Conservation (phyloP, 140 eudicot genomes). For the Oenanthe javanica region DNA sequence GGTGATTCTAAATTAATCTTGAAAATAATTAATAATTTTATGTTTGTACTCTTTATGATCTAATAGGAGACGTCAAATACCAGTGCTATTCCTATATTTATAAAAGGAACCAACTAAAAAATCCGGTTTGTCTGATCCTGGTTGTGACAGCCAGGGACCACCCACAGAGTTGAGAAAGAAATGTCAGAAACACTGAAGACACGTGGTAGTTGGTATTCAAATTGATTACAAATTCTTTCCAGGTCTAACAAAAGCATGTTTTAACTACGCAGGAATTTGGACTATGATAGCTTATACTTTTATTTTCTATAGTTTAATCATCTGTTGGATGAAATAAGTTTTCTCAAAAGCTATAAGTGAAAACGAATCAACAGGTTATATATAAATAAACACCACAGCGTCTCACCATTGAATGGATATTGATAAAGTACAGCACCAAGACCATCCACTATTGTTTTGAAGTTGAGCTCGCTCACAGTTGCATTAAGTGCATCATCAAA, state of each 20-base stretch:
- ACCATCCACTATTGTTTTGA: conserved; percentile 89
- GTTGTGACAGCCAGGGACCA: not conserved
- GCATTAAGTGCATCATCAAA: conserved; percentile 86
- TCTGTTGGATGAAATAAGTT: not conserved
- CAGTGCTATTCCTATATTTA: not conserved
- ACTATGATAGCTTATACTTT: not conserved
- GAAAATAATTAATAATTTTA: not conserved
- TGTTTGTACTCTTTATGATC: not conserved
- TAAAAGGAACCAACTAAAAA: not conserved
- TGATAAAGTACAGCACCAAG: conserved; percentile 86
- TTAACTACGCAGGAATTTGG: not conserved
- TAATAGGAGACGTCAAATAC: not conserved
- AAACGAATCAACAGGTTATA: not conserved
- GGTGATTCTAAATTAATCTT: not conserved
- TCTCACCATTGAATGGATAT: conserved; percentile 81
- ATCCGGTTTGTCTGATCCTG: not conserved
- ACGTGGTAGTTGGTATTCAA: not conserved
- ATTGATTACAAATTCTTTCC: not conserved
- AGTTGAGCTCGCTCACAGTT: conserved; percentile 92
- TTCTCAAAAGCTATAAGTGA: not conserved
- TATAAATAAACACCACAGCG: conserved; percentile 8
- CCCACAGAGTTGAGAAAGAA: not conserved
- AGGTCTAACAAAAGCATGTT: not conserved
- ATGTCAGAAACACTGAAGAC: conserved; percentile 10
- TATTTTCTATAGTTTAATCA: not conserved